Evolutionary conservation across 192 early-diverging fungal species (phyloP), one percentile per base, ranked within the genome.

Genomic region (Coemansia sp.): DNA sequence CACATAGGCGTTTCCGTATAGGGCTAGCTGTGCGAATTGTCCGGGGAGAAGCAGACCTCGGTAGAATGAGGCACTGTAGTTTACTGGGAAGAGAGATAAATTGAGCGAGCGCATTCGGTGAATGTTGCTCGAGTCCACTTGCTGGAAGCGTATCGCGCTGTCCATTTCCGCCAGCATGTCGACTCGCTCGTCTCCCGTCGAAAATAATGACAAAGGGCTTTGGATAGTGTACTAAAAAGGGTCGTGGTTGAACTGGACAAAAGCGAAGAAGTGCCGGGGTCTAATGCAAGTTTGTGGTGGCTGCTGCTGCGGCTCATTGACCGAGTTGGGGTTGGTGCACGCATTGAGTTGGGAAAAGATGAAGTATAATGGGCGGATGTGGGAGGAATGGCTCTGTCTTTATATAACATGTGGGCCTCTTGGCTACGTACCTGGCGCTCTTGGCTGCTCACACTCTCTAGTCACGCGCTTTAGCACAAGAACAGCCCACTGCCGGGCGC

Each of bases 51-150:
- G 62, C 33, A 95, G 84, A 26, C 89, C 80, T 62, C 85, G 85
- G 71, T 94, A 98, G 69, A 94, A 98, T 42, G 82, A 63, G 23
- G 86, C 83, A 43, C 87, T 84, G 77, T 96, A 98, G 14, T 74
- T 69, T 10, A 98, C 90, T n/a, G 96, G 96, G 59, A 98, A 95
- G 31, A 98, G 74, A 33, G 86, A 85, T 6, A 76, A 63, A 72
- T 97, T 93, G 51, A 97, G 81, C 33, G 73, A 82, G 53, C 87
- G 85, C 56, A 95, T 77, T 57, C 88, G 82, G n/a, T 79, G 83
- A 23, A 96, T 58, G 45, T 87, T 92, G 64, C 88, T 11, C 1
- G 56, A 3, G 55, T 61, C 62, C 20, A 81, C 78, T 23, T 10
- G 45, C 11, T 50, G 53, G 31, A 63, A 48, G 21, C 33, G 14